Evolutionary conservation across 805 yeast genomes (phyloP), one percentile per base, ranked within the genome.

Genomic region (Ogataea haglerorum): DNA sequence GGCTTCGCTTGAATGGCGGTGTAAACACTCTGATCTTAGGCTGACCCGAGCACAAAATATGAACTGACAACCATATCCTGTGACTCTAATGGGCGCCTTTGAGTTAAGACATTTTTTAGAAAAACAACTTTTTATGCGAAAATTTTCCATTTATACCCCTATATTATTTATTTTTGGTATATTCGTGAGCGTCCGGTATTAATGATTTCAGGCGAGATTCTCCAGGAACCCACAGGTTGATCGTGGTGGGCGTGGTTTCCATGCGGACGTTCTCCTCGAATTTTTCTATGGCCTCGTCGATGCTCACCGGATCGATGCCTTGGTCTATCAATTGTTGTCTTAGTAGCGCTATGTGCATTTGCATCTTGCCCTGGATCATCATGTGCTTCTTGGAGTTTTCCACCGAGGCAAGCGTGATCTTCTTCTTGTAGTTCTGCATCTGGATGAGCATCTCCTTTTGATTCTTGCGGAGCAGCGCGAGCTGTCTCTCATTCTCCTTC

Each of bases 61-160:
- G 69, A 67, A 78, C 68, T 56, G 75, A 67, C 56, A 65, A 48
- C 72, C 64, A 68, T 66, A 70, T 63, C 58, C 78, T 77, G 82
- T 76, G 80, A 77, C 82, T 77, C 82, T 77, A 76, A 76, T 76
- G 91, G 93, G 91, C 82, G 90, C 85, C 93, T 82, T 73, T 65
- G 49, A 34, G 43, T 32, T 31, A 39, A 43, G 40, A 40, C 43
- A 40, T 40, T 40, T n/a, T 16, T 34, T 25, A 24, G 24, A 34
- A 43, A 40, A 64, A 63, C 56, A 43, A 57, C 39, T 43, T 45
- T 21, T 12, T 27, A 36, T n/a, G 26, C 30, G 42, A 47, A 34
- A 43, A 34, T 34, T 40, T 24, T 38, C 34, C 25, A 10, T 25
- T 19, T 43, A 34, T 34, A 32, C 33, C 29, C 24, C 25, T 38